Conservation (phyloP, 2,329 filamentous ascomycete species). For the Nigrospora oryzae region DNA sequence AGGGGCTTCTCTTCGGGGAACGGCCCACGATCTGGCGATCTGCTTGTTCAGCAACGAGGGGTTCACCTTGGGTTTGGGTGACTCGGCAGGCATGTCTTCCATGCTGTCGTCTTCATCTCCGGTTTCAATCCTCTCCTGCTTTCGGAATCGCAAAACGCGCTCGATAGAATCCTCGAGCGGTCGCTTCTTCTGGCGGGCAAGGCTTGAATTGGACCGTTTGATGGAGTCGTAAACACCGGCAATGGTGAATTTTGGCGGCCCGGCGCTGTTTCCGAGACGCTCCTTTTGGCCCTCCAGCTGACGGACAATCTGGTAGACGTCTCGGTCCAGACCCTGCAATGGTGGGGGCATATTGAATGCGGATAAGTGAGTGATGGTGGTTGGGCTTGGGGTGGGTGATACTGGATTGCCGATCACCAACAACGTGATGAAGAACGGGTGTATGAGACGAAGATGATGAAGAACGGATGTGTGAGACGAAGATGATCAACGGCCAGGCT, state of each 20-base stretch:
- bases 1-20: conserved; percentile 13
- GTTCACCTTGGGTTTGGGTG: conserved; percentile 10
- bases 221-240: conserved; percentile 68
- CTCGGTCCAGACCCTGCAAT: conserved; percentile 49
- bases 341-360: too few relatives aligned
- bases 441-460: too few relatives aligned
- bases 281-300: conserved; percentile 63
- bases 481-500: too few relatives aligned
- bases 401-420: too few relatives aligned
- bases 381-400: too few relatives aligned
- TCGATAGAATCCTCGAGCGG: conserved; percentile 80
- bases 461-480: too few relatives aligned
- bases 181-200: conserved; percentile 75
- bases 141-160: conserved; percentile 65
- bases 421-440: too few relatives aligned
- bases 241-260: conserved; percentile 43
- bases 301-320: conserved; percentile 71
- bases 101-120: conserved; percentile 19
- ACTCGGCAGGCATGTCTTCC: conserved; percentile 14
- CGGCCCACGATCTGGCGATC: conserved; percentile 30
- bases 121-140: conserved; percentile 45
- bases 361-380: too few relatives aligned
- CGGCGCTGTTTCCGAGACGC: conserved; percentile 8
- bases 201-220: conserved; percentile 75
- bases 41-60: conserved; percentile 30